Evolutionary conservation across 768 basidiomycete genomes (phyloP).

Genomic region (Asterophora lycoperdoides): DNA sequence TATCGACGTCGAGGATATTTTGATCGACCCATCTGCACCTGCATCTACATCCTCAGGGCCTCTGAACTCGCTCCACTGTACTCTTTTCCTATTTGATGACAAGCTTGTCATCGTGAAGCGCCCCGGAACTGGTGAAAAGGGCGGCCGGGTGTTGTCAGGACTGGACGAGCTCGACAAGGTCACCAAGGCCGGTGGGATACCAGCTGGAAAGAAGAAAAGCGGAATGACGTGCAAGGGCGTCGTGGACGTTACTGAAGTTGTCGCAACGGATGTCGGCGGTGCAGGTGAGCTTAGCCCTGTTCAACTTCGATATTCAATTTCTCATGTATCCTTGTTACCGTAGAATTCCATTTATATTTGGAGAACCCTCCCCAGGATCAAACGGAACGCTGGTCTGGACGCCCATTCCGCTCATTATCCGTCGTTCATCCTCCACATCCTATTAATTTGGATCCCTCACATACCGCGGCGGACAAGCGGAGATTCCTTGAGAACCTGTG

Average conservation of each 20-base stretch:
- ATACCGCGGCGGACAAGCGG: constrained; percentile 64
- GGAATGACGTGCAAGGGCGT: constrained; percentile 83
- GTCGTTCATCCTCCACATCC: constrained; percentile 75
- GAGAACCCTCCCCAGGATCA: constrained; percentile 81
- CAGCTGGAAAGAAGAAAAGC: constrained; percentile 67
- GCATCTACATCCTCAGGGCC: constrained; percentile 39
- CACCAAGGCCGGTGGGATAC: constrained; percentile 57
- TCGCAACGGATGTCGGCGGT: constrained; percentile 80
- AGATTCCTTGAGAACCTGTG: constrained; percentile 88
- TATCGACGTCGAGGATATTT: constrained; percentile 86
- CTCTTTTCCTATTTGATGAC: constrained; percentile 92
- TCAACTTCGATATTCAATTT: neutral
- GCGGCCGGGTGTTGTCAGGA: constrained; percentile 66
- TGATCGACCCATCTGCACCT: constrained; percentile 47
- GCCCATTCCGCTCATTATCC: constrained; percentile 75
- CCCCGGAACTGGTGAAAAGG: constrained; percentile 69
- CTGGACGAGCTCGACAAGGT: constrained; percentile 76
- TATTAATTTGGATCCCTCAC: constrained; percentile 59
- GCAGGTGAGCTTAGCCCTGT: constrained; percentile 50
- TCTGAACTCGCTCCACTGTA: constrained; percentile 65
- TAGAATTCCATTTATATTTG: constrained; percentile 84
- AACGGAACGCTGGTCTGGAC: constrained; percentile 82
- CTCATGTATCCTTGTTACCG: neutral
- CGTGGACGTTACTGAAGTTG: constrained; percentile 79
- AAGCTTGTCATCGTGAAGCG: constrained; percentile 90